These are phyloP conservation scores for Pugionium dolabratum DNA, from an alignment of 345 rosid species.

Conservation along the genomic window DNA sequence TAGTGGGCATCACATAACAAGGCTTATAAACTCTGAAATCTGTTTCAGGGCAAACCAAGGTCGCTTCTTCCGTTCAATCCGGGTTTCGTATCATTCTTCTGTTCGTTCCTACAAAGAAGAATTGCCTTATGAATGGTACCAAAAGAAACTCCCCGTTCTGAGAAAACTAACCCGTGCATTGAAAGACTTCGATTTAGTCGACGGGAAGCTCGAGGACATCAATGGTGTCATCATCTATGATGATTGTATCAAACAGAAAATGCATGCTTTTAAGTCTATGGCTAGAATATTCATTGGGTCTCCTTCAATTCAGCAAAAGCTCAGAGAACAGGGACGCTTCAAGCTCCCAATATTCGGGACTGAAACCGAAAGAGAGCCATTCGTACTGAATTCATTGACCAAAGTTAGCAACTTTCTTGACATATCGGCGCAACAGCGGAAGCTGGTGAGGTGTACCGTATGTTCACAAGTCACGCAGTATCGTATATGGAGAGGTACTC, in stretches of 20 bases:
- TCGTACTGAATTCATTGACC: slow-evolving; percentile 59
- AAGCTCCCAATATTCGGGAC: slow-evolving; percentile 43
- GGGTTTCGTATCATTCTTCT: slow-evolving; percentile 43
- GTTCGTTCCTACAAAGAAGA: slow-evolving; percentile 38
- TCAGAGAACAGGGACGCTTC: slow-evolving; percentile 34
- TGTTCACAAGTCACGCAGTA: slow-evolving; percentile 73
- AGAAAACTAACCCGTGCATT: slow-evolving; percentile 47
- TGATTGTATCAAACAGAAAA: slow-evolving; percentile 43
- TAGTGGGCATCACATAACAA: slow-evolving; percentile 22
- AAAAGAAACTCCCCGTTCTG: slow-evolving; percentile 50
- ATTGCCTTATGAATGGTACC: slow-evolving; percentile 53
- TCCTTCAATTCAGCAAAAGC: slow-evolving; percentile 53
- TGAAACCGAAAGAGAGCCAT: slow-evolving; percentile 53
- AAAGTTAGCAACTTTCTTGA: slow-evolving; percentile 55
- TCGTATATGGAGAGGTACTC: slow-evolving; percentile 69
- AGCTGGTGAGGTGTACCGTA: slow-evolving; percentile 53
- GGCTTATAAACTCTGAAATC: slow-evolving; percentile 14
- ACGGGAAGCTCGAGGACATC: slow-evolving; percentile 53
- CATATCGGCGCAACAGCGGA: slow-evolving; percentile 71
- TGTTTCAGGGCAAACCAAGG: slow-evolving; percentile 11
- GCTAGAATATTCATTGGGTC: slow-evolving; percentile 66
- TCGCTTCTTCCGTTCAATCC: slow-evolving; percentile 31
- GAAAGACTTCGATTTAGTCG: slow-evolving; percentile 52
- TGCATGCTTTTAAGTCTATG: slow-evolving; percentile 62
- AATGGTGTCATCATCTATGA: slow-evolving; percentile 52